Conservation (phyloP, 2,329 filamentous ascomycete genomes). For the Septoria petroselini region DNA sequence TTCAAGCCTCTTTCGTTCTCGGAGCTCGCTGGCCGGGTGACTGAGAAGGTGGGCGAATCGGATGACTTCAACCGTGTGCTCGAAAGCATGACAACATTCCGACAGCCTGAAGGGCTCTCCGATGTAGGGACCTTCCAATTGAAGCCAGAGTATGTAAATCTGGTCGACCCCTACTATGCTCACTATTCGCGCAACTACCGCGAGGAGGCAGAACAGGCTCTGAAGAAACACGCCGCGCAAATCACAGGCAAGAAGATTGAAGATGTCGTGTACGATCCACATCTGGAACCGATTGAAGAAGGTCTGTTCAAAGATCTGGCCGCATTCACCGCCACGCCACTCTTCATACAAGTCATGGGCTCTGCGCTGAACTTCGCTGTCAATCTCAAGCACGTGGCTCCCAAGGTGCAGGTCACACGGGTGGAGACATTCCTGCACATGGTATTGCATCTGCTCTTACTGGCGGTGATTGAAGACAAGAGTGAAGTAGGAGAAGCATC, state of each 20-base stretch:
- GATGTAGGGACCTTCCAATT: slow-evolving; percentile 94
- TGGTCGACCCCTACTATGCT: slow-evolving; percentile 91
- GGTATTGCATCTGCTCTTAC: slow-evolving; percentile 78
- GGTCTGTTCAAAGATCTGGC: slow-evolving; percentile 75
- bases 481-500: slow-evolving; percentile 11
- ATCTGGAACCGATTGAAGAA: slow-evolving; percentile 68
- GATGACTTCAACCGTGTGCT: slow-evolving; percentile 84
- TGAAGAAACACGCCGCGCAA: slow-evolving; percentile 81
- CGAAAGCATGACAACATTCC: slow-evolving; percentile 83
- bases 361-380: slow-evolving; percentile 81
- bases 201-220: slow-evolving; percentile 88
- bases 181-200: slow-evolving; percentile 97
- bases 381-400: slow-evolving; percentile 64
- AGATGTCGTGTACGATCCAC: slow-evolving; percentile 90
- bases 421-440: slow-evolving; percentile 91
- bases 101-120: slow-evolving; percentile 82
- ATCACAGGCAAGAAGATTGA: slow-evolving; percentile 75
- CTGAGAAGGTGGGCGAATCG: slow-evolving; percentile 84
- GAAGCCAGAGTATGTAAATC: slow-evolving; percentile 77
- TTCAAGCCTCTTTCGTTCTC: slow-evolving; percentile 96
- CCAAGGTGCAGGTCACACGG: slow-evolving; percentile 73
- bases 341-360: slow-evolving; percentile 88
- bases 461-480: slow-evolving; percentile 79
- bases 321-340: slow-evolving; percentile 75
- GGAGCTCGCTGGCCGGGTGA: slow-evolving; percentile 79